Base-by-base conservation (phyloP, 2,329 filamentous ascomycete genomes). In the Xylaria sp. region DNA sequence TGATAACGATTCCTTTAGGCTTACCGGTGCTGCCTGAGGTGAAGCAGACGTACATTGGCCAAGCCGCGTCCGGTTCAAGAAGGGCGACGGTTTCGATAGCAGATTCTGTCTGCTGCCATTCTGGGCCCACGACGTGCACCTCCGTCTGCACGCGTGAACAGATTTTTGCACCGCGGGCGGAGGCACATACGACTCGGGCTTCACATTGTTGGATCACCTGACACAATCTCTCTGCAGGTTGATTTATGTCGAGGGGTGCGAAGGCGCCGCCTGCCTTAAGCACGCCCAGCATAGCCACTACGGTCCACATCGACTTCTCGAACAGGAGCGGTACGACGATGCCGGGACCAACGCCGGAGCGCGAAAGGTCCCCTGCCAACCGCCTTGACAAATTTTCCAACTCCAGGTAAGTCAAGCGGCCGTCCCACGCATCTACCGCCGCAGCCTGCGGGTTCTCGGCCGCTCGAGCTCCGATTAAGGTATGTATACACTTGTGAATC, bases 391-490 rank as follows among this genome's bases (percentile, higher is more conserved):
- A 4, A 9, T n/a, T n/a, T 9, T 63, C 61, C 51, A 63, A 20
- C 51, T 56, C 61, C n/a, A n/a, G 28, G 13, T 63, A 63, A 7
- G 61, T 48, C 6, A 63, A n/a, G 8, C 32, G 39, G 41, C 61
- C 61, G 25, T 63, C 61, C 61, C 61, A 63, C 25, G 61, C 61
- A 25, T 25, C 28, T 8, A 62, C 48, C 34, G 59, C 59, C 25
- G 51, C 6, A 18, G 25, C 51, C 12, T 54, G 28, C 15, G 51
- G 51, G 28, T 18, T 34, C 34, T 54, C 51, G 13, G 25, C 51
- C 25, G 51, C 51, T 34, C 51, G 51, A 54, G 51, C 51, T 54
- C 28, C 51, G 34, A 54, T 32, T 13, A 54, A 54, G 25, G 51
- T 54, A n/a, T 62, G 59, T 62, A 62, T 52, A 34, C 59, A 62